Percentiles rank a stretch among this genome's conserved stretches.
Evolutionary conservation across 768 basidiomycete genomes (phyloP).

Genomic region (Collybiopsis luxurians): DNA sequence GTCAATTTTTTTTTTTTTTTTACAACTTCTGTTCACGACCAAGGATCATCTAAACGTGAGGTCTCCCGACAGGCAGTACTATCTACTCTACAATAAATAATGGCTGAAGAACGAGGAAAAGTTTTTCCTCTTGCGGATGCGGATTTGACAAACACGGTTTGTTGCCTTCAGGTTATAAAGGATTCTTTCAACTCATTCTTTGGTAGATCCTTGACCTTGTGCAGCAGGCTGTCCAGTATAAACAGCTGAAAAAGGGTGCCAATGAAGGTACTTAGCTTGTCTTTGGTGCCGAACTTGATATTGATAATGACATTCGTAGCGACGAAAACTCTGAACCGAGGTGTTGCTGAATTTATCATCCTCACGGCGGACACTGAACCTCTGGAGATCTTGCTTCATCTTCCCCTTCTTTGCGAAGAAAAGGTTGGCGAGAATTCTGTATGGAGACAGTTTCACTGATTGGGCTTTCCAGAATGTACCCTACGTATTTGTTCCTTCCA

Average conservation of each 20-base stretch:
- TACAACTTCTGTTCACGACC: conserved; percentile 44
- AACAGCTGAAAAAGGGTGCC: conserved; percentile 98
- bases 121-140: conserved; percentile 90
- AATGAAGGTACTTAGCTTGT: conserved; percentile 72
- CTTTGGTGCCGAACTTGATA: background rate
- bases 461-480: conserved; percentile 77
- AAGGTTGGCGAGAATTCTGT: conserved; percentile 47
- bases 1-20: background rate
- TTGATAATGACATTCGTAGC: conserved; percentile 40
- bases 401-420: conserved; percentile 97
- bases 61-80: conserved; percentile 40
- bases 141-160: conserved; percentile 84
- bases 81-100: conserved; percentile 27
- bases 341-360: conserved; percentile 97
- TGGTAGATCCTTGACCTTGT: conserved; percentile 90
- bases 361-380: conserved; percentile 97
- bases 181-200: conserved; percentile 3
- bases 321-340: conserved; percentile 97
- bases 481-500: conserved; percentile 93
- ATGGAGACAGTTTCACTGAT: conserved; percentile 5
- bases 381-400: conserved; percentile 94
- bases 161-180: conserved; percentile 20
- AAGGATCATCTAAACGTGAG: conserved; percentile 87
- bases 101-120: conserved; percentile 72
- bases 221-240: conserved; percentile 95